Base-by-base conservation (phyloP, 345 rosid genomes). In the Anacardium occidentale region DNA sequence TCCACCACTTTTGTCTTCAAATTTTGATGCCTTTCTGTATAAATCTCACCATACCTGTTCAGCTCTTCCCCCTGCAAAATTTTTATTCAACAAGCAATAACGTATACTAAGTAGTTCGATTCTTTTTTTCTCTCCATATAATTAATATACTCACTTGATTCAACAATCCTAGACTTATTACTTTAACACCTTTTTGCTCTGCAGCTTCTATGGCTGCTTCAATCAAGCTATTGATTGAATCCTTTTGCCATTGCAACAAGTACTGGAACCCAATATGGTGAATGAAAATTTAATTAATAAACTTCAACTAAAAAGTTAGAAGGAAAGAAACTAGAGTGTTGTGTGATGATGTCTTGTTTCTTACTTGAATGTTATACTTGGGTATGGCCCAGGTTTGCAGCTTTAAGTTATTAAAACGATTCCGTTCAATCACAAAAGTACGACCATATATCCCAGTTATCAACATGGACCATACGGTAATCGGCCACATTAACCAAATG, bases 341-440 rank as follows among this genome's bases (percentile, higher is more conserved):
- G 42, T 6, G 8, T 6, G 10, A 37, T 37, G 10, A 37, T 29
- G n/a, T 17, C n/a, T 7, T 1, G 0, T 26, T 2, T 2, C 76
- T 52, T 74, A 90, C 98, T 73, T 91, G 97, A 11, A 83, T 21
- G 18, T 63, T 85, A 78, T 85, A 91, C 74, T 81, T 89, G 3
- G 97, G 91, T 26, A 91, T 72, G 42, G 81, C 87, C 98, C 98
- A 88, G 21, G 96, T 82, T 50, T 93, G 97, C 40, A 86, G 57
- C 20, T 57, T 83, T 76, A 85, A 77, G 20, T 84, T 78, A 44
- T 82, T 40, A 22, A 91, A 78, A 6, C 73, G 77, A 66, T 86
- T 83, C 75, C 88, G 82, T 74, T 91, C 92, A 10, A 84, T 74
- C 2, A 89, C 77, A 75, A 90, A 83, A 10, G 83, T 63, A 14